phyloP scores from a whole-genome alignment of 305 asterid species.

The Solanum hybrid region DNA sequence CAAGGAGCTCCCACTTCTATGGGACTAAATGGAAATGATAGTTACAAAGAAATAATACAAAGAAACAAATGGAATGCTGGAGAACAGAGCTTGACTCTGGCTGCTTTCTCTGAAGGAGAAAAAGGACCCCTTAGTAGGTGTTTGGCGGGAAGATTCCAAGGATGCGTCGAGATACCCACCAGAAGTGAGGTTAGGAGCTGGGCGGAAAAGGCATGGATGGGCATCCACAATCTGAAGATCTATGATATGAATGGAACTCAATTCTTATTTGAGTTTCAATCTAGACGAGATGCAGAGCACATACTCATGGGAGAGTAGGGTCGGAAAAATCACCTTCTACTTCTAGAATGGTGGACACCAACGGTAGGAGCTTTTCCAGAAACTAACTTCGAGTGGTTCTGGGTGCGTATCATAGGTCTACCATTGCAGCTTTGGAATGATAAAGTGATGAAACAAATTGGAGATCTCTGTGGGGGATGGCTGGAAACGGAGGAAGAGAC shows the following conservation, averaged over 20 bases:
- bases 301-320: not conserved
- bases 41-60: not conserved
- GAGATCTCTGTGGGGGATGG: not conserved
- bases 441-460: not conserved
- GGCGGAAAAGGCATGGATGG: not conserved
- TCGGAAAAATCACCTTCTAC: not conserved
- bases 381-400: not conserved
- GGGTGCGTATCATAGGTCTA: not conserved
- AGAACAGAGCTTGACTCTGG: not conserved
- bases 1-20: not conserved
- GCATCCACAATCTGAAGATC: not conserved
- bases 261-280: not conserved
- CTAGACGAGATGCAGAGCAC: not conserved
- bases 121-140: not conserved
- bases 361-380: accelerated
- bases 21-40: not conserved
- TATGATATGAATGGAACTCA: not conserved
- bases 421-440: not conserved
- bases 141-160: not conserved
- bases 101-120: not conserved
- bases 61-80: not conserved
- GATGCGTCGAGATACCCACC: not conserved
- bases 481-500: too few relatives aligned
- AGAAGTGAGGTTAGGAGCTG: not conserved
- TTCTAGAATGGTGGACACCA: not conserved